Conservation (phyloP, 2,329 filamentous ascomycete genomes). For the Exutisphaerella laricina region DNA sequence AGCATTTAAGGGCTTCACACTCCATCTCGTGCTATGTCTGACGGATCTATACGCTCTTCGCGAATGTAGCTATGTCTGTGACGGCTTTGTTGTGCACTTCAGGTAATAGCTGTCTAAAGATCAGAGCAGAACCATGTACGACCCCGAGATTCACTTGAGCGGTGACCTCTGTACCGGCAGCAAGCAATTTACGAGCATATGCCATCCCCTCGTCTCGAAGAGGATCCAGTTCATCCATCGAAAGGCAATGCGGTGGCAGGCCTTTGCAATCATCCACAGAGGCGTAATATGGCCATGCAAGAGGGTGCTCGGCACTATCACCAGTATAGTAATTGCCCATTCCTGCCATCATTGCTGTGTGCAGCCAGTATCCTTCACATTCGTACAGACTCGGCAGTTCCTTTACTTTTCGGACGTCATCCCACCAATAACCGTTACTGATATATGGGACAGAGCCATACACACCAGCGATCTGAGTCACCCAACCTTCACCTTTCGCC, state of each 20-base stretch:
- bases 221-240: slow-evolving; percentile 26
- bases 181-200: slow-evolving; percentile 18
- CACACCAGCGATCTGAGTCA: slow-evolving; percentile 24
- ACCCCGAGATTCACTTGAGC: slow-evolving; percentile 2
- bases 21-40: no score
- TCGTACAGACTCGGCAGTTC: slow-evolving; percentile 28
- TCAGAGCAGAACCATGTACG: slow-evolving; percentile 3
- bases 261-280: slow-evolving; percentile 22
- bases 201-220: slow-evolving; percentile 25
- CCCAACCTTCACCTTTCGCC: slow-evolving; percentile 28
- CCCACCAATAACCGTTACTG: slow-evolving; percentile 19
- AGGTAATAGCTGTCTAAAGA: neutral
- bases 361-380: slow-evolving; percentile 26
- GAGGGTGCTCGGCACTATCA: slow-evolving; percentile 20
- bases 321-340: slow-evolving; percentile 25
- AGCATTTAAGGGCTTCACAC: no score
- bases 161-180: slow-evolving; percentile 18
- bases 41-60: no score
- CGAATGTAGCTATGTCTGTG: neutral
- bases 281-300: slow-evolving; percentile 25
- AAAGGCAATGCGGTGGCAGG: slow-evolving; percentile 22
- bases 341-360: slow-evolving; percentile 14
- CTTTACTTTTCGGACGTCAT: slow-evolving; percentile 18
- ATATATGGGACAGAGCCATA: slow-evolving; percentile 28
- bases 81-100: neutral